These are phyloP conservation scores for Neocatenulostroma microsporum DNA, from an alignment of 2,329 filamentous ascomycete genomes.

Conservation along the genomic window DNA sequence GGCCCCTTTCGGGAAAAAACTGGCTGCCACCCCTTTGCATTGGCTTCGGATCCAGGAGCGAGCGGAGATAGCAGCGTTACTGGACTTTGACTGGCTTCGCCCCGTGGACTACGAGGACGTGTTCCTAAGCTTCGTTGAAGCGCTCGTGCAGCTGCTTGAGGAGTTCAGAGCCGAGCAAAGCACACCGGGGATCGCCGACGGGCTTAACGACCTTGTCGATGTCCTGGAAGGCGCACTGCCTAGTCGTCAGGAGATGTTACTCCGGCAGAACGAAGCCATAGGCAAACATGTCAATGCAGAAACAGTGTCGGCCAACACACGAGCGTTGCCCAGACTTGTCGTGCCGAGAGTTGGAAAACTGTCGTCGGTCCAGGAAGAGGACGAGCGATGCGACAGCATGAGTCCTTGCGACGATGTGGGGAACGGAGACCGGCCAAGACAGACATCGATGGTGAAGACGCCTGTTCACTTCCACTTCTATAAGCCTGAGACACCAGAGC, in stretches of 20 bases:
- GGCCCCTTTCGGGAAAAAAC: not conserved
- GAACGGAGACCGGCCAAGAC: not conserved
- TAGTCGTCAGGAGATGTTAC: too few relatives aligned
- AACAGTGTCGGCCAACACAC: not conserved
- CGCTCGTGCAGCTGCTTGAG: not conserved
- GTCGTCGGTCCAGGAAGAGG: too few relatives aligned
- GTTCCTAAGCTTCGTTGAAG: not conserved
- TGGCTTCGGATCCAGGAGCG: not conserved
- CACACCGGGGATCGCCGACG: too few relatives aligned
- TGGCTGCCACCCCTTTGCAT: too few relatives aligned
- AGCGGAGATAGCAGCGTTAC: not conserved
- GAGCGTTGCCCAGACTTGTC: too few relatives aligned
- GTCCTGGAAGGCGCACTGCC: too few relatives aligned
- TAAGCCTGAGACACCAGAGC: too few relatives aligned
- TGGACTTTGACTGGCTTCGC: not conserved
- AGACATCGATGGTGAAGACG: not conserved
- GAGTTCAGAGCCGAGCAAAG: too few relatives aligned
- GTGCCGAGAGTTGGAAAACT: too few relatives aligned
- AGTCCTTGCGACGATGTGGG: too few relatives aligned
- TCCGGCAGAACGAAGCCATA: not conserved
- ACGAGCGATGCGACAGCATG: not conserved
- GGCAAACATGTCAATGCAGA: not conserved
- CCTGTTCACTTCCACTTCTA: not conserved
- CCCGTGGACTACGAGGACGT: not conserved
- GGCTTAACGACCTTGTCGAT: too few relatives aligned